These are phyloP conservation scores for Cyberlindnera maritima DNA, from an alignment of 805 yeast species.

Conservation along the genomic window DNA sequence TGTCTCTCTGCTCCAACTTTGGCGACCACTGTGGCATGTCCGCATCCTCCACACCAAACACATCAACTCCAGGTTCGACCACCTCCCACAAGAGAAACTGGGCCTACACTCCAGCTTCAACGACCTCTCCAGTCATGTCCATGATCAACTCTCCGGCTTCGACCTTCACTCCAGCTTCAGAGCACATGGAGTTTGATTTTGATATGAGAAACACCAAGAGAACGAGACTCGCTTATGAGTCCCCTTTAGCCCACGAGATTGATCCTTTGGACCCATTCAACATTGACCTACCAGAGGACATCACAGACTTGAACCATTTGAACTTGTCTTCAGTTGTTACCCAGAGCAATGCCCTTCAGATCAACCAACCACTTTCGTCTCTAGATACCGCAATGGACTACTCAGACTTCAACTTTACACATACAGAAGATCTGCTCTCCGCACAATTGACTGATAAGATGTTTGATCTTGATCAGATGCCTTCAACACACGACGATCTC, in stretches of 20 bases:
- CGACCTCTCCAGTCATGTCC: slow-evolving; percentile 15
- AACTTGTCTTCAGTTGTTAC: not conserved
- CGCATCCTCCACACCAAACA: slow-evolving; percentile 12
- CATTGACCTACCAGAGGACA: slow-evolving; percentile 17
- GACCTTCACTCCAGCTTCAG: slow-evolving; percentile 12
- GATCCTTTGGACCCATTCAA: slow-evolving; percentile 17
- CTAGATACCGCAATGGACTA: slow-evolving; percentile 6
- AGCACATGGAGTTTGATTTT: slow-evolving; percentile 9
- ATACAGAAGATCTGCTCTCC: not conserved
- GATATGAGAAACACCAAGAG: slow-evolving; percentile 15
- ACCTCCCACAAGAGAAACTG: slow-evolving; percentile 18
- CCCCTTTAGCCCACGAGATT: slow-evolving; percentile 20
- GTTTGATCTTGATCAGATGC: slow-evolving; percentile 6
- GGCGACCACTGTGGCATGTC: slow-evolving; percentile 20
- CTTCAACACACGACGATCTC: not conserved
- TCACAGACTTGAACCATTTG: slow-evolving; percentile 20
- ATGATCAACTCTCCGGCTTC: slow-evolving; percentile 3
- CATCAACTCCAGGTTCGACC: slow-evolving; percentile 25
- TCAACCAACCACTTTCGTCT: not conserved
- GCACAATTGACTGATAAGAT: slow-evolving; percentile 2
- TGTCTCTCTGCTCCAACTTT: slow-evolving; percentile 25
- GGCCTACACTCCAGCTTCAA: slow-evolving; percentile 10
- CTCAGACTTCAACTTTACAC: not conserved
- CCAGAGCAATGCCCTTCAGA: slow-evolving; percentile 4
- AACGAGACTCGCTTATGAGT: slow-evolving; percentile 14